Evolutionary conservation across 148 eudicot genomes (phyloP).

Genomic region (Chenopodium suecicum): DNA sequence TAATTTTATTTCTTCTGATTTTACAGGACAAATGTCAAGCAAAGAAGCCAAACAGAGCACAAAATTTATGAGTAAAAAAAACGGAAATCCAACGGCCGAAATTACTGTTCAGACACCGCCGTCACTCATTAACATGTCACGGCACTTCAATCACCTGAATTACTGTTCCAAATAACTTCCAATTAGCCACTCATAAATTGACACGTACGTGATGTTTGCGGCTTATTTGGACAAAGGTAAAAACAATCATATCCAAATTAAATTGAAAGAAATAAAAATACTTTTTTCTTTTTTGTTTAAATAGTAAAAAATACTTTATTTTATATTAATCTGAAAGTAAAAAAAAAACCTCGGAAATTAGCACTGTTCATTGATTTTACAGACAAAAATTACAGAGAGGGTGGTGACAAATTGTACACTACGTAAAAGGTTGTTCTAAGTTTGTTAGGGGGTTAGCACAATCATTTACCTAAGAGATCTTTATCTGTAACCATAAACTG

Average conservation of each 20-base stretch:
- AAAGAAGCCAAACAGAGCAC: constrained; percentile 10
- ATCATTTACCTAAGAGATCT: constrained; percentile 19
- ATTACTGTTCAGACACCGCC: constrained; percentile 18
- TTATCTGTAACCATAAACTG: constrained; percentile 4
- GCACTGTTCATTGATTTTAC: constrained; percentile 19
- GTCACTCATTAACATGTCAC: background rate
- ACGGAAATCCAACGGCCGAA: constrained; percentile 9
- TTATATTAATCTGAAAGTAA: too few species aligned
- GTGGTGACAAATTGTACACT: constrained; percentile 15
- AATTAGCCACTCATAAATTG: background rate
- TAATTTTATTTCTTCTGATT: background rate
- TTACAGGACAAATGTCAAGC: background rate
- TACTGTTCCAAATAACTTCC: background rate
- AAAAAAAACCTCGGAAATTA: constrained; percentile 20
- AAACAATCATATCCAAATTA: constrained; percentile 17
- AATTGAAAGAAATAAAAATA: background rate
- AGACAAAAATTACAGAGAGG: background rate
- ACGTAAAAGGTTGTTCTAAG: constrained; percentile 17
- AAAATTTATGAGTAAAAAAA: background rate
- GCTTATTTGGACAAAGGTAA: constrained; percentile 14
- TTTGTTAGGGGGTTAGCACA: background rate
- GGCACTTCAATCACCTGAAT: constrained; percentile 3
- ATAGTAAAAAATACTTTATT: too few species aligned
- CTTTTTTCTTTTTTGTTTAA: too few species aligned
- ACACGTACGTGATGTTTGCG: constrained; percentile 17